Conservation (phyloP, 306 rosid species). For the Geum urbanum region DNA sequence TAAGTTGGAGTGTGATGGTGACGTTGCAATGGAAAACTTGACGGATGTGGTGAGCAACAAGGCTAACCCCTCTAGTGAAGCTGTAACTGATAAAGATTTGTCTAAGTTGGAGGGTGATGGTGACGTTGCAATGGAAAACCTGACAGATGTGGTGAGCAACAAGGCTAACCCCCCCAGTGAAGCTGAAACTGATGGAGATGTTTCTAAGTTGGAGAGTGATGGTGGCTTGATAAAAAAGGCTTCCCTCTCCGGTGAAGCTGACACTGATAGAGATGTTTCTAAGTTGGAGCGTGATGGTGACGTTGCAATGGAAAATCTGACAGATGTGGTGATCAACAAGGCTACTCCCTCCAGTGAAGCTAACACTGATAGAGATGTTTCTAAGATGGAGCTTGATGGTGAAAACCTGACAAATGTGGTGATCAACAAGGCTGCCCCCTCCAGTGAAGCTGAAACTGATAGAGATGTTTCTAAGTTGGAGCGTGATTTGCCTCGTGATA, state of each 20-base stretch:
- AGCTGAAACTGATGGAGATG: background rate
- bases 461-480: background rate
- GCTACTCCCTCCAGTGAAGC: too few species aligned
- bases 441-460: constrained; percentile 5
- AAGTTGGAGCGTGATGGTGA: too few species aligned
- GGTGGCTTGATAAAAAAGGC: too few species aligned
- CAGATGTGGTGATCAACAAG: too few species aligned
- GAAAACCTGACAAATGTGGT: constrained; percentile 1
- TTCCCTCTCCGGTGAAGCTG: too few species aligned
- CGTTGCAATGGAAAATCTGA: too few species aligned
- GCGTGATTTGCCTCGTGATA: constrained; percentile 1
- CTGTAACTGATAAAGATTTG: background rate
- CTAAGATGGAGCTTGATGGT: background rate
- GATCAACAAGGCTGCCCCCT: constrained; percentile 3
- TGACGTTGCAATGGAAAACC: background rate
- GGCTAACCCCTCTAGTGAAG: constrained; percentile 6
- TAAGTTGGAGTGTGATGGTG: background rate
- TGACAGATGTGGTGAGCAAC: too few species aligned
- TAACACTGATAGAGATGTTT: too few species aligned
- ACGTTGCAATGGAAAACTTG: background rate
- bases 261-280: too few species aligned
- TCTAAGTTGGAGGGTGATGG: background rate
- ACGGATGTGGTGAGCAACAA: background rate
- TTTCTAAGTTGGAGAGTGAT: background rate
- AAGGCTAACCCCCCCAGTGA: too few species aligned